Conservation (phyloP, 1,284 basidiomycete species). For the Butyriboletus appendiculatus region DNA sequence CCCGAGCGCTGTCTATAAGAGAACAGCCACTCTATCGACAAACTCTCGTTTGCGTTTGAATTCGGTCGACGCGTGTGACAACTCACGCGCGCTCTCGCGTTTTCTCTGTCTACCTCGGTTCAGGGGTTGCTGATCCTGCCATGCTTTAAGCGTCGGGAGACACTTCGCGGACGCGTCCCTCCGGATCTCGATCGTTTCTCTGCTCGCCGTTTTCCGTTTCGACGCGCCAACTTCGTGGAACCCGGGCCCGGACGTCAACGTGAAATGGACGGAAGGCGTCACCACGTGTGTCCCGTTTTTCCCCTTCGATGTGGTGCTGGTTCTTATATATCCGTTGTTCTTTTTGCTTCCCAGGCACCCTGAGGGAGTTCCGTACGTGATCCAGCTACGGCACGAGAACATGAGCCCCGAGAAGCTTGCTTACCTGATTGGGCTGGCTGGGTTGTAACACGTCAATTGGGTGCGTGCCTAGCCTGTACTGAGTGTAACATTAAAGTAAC, state of each 20-base stretch:
- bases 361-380: conserved; percentile 14
- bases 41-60: conserved; percentile 42
- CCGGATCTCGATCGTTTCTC: conserved; percentile 24
- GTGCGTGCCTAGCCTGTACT: background rate
- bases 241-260: conserved; percentile 23
- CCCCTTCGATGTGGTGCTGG: too few species aligned
- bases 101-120: background rate
- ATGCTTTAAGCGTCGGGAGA: conserved; percentile 29
- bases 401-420: conserved; percentile 13
- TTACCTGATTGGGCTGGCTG: conserved; percentile 10
- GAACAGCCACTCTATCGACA: conserved; percentile 36
- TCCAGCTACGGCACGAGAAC: conserved; percentile 13
- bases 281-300: conserved; percentile 23
- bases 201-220: conserved; percentile 23
- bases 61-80: conserved; percentile 48
- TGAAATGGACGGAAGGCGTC: conserved; percentile 24
- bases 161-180: conserved; percentile 41
- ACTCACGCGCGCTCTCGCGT: background rate
- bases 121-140: background rate
- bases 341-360: conserved; percentile 10
- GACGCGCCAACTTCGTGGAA: conserved; percentile 17
- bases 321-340: background rate
- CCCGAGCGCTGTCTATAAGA: conserved; percentile 42
- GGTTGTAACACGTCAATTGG: conserved; percentile 2
- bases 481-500: too few species aligned